phyloP scores from a whole-genome alignment of 495 filamentous ascomycete genomes.

The Talaromyces adpressus region DNA sequence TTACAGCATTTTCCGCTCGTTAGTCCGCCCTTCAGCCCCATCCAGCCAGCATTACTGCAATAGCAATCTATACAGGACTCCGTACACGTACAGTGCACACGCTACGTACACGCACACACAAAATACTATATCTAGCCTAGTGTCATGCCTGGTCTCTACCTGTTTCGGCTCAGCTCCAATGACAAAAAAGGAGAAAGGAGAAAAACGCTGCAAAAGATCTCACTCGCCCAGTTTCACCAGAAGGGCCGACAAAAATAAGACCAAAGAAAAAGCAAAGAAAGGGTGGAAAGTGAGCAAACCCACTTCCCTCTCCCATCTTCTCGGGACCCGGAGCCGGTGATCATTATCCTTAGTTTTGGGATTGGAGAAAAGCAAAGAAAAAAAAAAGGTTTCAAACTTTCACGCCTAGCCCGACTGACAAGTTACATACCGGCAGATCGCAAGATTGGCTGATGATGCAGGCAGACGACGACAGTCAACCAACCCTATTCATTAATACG shows the following conservation, averaged over 20 bases:
- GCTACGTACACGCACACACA: neutral
- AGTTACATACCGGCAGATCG: neutral
- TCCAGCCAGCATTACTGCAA: slow-evolving; percentile 1
- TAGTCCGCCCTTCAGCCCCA: slow-evolving; percentile 5
- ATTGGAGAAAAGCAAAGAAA: neutral
- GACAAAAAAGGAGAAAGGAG: neutral
- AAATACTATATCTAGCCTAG: neutral
- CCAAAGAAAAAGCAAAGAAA: neutral
- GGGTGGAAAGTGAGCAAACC: neutral
- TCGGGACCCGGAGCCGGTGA: slow-evolving; percentile 5
- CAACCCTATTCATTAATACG: neutral
- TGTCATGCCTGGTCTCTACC: neutral
- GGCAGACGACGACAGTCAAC: neutral
- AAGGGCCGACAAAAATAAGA: neutral
- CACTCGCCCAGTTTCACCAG: neutral
- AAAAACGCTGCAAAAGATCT: neutral
- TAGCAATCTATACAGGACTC: neutral
- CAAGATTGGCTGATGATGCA: neutral
- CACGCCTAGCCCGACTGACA: neutral
- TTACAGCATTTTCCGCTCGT: neutral
- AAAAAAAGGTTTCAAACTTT: neutral
- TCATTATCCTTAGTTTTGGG: slow-evolving; percentile 5
- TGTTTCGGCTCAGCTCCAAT: slow-evolving; percentile 1
- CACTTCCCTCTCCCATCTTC: slow-evolving; percentile 1
- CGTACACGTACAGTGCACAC: neutral